Base-by-base conservation (phyloP, 2,329 filamentous ascomycete species). In the Penicillium sp. region DNA sequence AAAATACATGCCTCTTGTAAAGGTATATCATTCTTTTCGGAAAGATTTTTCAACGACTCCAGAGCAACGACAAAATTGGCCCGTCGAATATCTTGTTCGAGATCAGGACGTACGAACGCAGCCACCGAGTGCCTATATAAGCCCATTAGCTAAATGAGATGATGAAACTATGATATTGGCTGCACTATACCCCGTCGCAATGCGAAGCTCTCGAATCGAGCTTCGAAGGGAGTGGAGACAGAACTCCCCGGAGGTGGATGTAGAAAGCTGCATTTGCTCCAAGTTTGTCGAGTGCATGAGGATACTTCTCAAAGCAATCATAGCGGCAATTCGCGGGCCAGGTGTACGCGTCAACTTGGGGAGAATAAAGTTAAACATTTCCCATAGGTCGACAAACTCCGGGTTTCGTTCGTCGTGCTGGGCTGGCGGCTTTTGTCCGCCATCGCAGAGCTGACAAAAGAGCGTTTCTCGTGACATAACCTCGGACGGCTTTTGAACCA, bases 1-100 rank as follows among this genome's bases (percentile, higher is more conserved):
- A 94, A 79, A 53, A 97, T 88, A 60, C 90, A 87, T 16, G 91
- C 92, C 72, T 97, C 93, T 47, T 92, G 87, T 40, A 92, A 76
- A 55, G 86, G 81, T 5, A 86, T 74, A 7, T 85, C 79, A 50
- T 86, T 83, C 53, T 87, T 87, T 43, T 90, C 87, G 1, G 89
- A 90, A 10, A 95, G 79, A 3, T 80, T 83, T 59, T 87, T 87
- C 9, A 97, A 77, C 63, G 90, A 84, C 26, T 88, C 83, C 6
- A 97, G 78, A 1, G 85, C 84, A 52, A 85, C 84, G 46, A 87
- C 82, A 52, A 90, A 83, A 64, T 97, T 94, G 51, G 79, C 82
- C 31, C 78, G 73, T 5, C 82, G 74, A 3, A 86, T 69, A 31
- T 79, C 75, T 36, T 72, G 66, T 14, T 79, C 72, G 33, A 83